Evolutionary conservation across 2,329 filamentous ascomycete genomes (phyloP).

Genomic region (Xylariaceae sp.): DNA sequence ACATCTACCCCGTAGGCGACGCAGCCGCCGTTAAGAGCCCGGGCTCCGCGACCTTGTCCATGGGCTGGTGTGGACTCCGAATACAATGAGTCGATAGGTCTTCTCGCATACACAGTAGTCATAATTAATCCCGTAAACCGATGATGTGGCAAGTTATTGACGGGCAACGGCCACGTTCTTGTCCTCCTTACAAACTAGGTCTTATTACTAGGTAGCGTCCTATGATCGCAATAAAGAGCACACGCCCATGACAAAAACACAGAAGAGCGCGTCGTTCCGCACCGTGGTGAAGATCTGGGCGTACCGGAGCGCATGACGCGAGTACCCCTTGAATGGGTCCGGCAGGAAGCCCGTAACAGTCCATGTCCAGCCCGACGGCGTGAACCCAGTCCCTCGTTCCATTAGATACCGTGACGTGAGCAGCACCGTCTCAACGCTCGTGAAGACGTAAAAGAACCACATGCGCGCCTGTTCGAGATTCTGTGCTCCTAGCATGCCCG

Average conservation of each 20-base stretch:
- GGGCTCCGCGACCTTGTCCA: no score
- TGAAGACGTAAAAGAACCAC: constrained; percentile 75
- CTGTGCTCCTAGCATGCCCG: constrained; percentile 27
- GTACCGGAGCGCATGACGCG: constrained; percentile 60
- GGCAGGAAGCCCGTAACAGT: constrained; percentile 63
- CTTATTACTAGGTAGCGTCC: background rate
- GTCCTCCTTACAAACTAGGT: background rate
- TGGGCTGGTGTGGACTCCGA: no score
- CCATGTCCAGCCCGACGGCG: constrained; percentile 59
- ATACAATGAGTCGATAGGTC: no score
- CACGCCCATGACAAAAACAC: constrained; percentile 69
- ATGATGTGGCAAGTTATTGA: background rate
- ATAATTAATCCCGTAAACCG: background rate
- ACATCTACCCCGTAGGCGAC: no score
- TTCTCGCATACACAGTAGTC: no score
- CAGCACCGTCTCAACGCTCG: constrained; percentile 68
- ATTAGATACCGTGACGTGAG: constrained; percentile 68
- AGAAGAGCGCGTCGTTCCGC: constrained; percentile 67
- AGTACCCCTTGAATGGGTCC: constrained; percentile 56
- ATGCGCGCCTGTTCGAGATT: constrained; percentile 38
- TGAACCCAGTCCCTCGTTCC: constrained; percentile 48
- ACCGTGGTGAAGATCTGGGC: constrained; percentile 68
- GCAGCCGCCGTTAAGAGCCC: no score
- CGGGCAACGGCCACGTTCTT: background rate
- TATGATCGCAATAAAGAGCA: constrained; percentile 43